Base-by-base conservation (phyloP, 148 eudicot genomes). In the Beta vulgaris region DNA sequence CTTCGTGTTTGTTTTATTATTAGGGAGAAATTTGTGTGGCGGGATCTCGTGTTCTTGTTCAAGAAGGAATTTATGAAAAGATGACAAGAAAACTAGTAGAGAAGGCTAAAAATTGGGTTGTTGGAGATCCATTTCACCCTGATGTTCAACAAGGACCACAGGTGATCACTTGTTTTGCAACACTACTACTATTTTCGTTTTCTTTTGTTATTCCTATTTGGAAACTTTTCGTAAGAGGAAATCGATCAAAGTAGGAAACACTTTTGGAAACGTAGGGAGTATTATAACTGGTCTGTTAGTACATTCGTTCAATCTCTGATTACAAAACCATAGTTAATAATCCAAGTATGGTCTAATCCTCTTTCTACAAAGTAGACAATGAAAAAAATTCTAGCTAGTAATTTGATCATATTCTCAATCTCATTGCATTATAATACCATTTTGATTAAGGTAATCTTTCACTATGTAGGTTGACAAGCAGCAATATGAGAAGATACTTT, bases 21-120 rank as follows among this genome's bases (percentile, higher is more conserved):
- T 78, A 90, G 97, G 98, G 94, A 0, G 98, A 93, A 85, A 65
- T 93, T 67, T 93, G 98, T 61, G 92, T 83, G 31, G 90, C 94
- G 7, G 85, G 92, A 48, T 88, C 97, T n/a, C 92, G 94, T 39
- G 82, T 91, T 49, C 86, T 88, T 54, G 94, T 91, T 65, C 98
- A 93, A 79, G 92, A 93, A 86, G 98, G 97, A 26, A 89, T 93
- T 69, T 88, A 91, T 36, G 92, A 88, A n/a, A 80, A 88, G 58
- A 35, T 93, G 35, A 77, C 88, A 26, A 77, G 74, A 63, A 91
- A 84, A 62, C 69, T 91, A 77, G 80, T 72, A 6, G 89, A 86
- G 69, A 88, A 80, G 81, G 84, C 84, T 37, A 91, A 88, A 68
- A 4, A 79, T 55, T 89, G 93, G 98, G 86, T 86, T 31, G 92